Evolutionary conservation across 305 asterid species (phyloP).

Genomic region (Euphrasia arctica): DNA sequence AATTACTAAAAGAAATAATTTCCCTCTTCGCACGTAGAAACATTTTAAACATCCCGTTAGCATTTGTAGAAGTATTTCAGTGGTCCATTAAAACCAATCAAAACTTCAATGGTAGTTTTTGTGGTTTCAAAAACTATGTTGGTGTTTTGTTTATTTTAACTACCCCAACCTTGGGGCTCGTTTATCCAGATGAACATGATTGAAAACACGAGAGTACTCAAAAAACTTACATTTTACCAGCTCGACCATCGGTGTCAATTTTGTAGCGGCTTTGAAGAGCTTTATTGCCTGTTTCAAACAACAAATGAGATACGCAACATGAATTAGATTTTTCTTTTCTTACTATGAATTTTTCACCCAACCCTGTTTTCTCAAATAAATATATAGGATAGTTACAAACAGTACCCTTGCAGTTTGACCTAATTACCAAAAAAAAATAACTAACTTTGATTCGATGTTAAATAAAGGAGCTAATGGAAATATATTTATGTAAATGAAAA

Average conservation of each 20-base stretch:
- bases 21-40: too few relatives aligned
- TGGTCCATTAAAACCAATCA: too few relatives aligned
- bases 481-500: too few relatives aligned
- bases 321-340: background rate
- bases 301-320: background rate
- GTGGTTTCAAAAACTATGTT: background rate
- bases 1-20: too few relatives aligned
- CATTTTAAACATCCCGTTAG: too few relatives aligned
- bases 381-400: background rate
- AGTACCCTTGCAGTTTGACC: too few relatives aligned
- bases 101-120: background rate
- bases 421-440: too few relatives aligned
- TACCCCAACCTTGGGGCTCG: background rate
- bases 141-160: background rate
- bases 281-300: constrained; percentile 53
- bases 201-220: constrained; percentile 1
- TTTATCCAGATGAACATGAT: background rate
- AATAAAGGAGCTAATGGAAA: too few relatives aligned
- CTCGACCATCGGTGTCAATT: constrained; percentile 55
- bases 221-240: constrained; percentile 65
- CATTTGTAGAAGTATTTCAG: too few relatives aligned
- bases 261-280: constrained; percentile 74
- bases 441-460: too few relatives aligned
- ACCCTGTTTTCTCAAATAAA: background rate
- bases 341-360: background rate